Percentiles rank a stretch among this genome's conserved stretches.
These are phyloP conservation scores for Exobasidium cylindrosporum DNA, from an alignment of 1,284 basidiomycete species.

Conservation along the genomic window DNA sequence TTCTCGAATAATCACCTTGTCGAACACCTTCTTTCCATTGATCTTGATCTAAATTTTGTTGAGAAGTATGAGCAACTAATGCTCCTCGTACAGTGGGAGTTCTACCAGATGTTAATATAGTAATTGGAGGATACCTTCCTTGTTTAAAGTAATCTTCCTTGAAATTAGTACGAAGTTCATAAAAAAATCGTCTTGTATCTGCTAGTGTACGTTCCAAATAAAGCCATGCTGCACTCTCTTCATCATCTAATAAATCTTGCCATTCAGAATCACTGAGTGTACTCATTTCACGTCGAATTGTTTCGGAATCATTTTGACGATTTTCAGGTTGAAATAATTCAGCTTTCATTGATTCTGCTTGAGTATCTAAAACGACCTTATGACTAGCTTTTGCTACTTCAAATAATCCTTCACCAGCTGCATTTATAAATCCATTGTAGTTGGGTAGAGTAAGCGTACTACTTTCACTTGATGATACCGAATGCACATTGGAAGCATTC, in stretches of 20 bases:
- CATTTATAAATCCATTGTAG: background rate
- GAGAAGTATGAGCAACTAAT: slow-evolving; percentile 28
- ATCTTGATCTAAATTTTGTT: background rate
- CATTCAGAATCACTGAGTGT: background rate
- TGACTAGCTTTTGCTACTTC: background rate
- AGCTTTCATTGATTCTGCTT: background rate
- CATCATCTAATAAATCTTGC: slow-evolving; percentile 13
- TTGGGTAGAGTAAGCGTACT: background rate
- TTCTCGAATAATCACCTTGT: slow-evolving; percentile 29
- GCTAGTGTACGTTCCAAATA: slow-evolving; percentile 34
- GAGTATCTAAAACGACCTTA: background rate
- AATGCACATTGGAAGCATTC: background rate
- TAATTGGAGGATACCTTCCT: slow-evolving; percentile 49
- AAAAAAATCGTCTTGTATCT: slow-evolving; percentile 41
- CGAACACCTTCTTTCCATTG: slow-evolving; percentile 28
- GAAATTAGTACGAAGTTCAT: slow-evolving; percentile 35
- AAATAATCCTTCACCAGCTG: background rate
- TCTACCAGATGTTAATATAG: slow-evolving; percentile 42
- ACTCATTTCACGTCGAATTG: background rate
- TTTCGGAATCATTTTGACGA: slow-evolving; percentile 7
- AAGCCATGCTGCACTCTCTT: slow-evolving; percentile 10
- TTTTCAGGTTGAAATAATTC: slow-evolving; percentile 13
- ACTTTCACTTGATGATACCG: background rate
- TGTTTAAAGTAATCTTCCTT: slow-evolving; percentile 16
- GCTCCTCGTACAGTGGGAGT: slow-evolving; percentile 52